A percentile compares a stretch with the other conserved stretches of the same genome.
Evolutionary conservation across 129 eudicot genomes (phyloP).

Genomic region (Flaveria ramosissima): DNA sequence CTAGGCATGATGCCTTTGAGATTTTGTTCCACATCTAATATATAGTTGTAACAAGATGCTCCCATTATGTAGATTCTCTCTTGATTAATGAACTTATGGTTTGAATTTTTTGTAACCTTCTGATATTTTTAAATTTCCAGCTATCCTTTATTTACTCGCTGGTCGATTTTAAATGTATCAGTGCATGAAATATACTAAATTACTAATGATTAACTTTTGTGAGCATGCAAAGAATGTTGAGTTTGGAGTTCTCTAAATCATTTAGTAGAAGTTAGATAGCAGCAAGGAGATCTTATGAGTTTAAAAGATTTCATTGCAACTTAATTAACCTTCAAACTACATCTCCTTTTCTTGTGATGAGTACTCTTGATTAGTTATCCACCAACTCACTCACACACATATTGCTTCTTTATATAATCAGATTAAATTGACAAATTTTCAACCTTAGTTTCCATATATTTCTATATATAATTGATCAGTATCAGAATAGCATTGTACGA

Average conservation of each 20-base stretch:
- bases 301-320: too few relatives aligned
- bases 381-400: too few relatives aligned
- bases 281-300: neutral
- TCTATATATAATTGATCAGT: too few relatives aligned
- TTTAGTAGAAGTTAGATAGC: neutral
- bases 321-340: neutral
- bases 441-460: too few relatives aligned
- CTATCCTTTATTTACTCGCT: neutral
- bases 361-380: neutral
- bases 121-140: neutral
- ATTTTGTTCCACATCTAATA: slow-evolving; percentile 35
- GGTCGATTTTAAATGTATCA: neutral
- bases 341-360: neutral
- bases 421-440: too few relatives aligned
- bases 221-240: neutral
- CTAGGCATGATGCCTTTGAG: slow-evolving; percentile 49
- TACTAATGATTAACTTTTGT: neutral
- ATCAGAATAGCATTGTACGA: too few relatives aligned
- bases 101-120: neutral
- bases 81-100: neutral
- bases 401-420: too few relatives aligned
- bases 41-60: slow-evolving; percentile 23
- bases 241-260: neutral
- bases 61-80: slow-evolving; percentile 31
- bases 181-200: neutral